Conservation (phyloP, 169 alveolate species). For the Plasmodium sp. region DNA sequence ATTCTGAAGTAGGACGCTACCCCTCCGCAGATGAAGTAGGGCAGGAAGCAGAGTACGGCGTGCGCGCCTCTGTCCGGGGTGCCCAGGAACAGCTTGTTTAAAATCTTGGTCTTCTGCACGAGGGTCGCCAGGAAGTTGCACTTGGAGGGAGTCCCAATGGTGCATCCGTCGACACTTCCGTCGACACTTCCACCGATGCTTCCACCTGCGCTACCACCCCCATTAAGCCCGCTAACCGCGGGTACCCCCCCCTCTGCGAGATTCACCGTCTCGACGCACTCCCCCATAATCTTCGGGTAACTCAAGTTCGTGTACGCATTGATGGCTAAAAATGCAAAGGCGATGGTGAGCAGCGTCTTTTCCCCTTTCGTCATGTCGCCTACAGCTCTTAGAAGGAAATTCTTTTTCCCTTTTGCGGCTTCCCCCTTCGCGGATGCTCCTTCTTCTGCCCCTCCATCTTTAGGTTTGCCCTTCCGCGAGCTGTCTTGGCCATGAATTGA, state of each 20-base stretch:
- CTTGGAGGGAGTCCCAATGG: not conserved
- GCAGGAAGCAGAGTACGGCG: not conserved
- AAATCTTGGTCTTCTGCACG: constrained; percentile 5
- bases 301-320: constrained; percentile 58
- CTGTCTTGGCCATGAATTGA: not conserved
- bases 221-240: not conserved
- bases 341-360: constrained; percentile 6
- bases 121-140: not conserved
- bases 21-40: constrained; percentile 59
- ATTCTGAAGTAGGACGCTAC: constrained; percentile 64
- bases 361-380: constrained; percentile 48
- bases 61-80: not conserved
- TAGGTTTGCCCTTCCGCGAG: not conserved
- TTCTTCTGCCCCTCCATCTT: not conserved
- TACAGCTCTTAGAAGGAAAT: constrained; percentile 28
- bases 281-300: constrained; percentile 73
- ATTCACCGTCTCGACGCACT: constrained; percentile 12
- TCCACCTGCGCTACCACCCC: not conserved
- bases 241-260: not conserved
- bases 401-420: not conserved
- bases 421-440: not conserved
- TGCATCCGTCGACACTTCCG: not conserved
- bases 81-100: not conserved
- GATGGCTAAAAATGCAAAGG: constrained; percentile 32
- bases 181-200: too few relatives aligned